Evolutionary conservation across 805 yeast genomes (phyloP).

Genomic region (Saccharomycopsis microspora): DNA sequence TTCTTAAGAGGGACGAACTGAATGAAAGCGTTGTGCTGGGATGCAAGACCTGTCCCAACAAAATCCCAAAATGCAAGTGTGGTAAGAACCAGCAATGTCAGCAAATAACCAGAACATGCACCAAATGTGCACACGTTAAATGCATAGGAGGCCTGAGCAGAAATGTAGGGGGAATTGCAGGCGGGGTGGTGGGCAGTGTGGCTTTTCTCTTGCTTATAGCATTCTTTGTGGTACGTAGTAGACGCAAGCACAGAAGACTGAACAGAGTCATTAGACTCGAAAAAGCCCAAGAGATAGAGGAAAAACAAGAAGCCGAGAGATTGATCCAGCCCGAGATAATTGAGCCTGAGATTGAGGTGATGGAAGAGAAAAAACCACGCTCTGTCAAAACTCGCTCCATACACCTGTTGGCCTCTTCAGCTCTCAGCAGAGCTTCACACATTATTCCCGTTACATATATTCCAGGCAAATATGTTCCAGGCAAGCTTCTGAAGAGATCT

Average conservation of each 20-base stretch:
- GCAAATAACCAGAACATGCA: neutral
- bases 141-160: constrained; percentile 1
- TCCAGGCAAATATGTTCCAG: neutral
- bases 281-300: neutral
- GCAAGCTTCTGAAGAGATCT: neutral
- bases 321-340: no score
- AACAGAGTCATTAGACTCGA: neutral
- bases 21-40: neutral
- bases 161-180: constrained; percentile 11
- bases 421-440: neutral
- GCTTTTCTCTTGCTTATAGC: constrained; percentile 1
- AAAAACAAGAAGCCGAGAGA: neutral
- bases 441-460: neutral
- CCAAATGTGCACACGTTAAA: neutral
- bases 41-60: neutral
- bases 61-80: neutral
- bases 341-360: no score
- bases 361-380: no score
- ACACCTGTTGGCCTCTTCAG: neutral
- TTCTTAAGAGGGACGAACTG: no score
- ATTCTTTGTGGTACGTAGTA: neutral
- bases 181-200: constrained; percentile 10
- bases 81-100: neutral
- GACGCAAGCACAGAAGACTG: neutral
- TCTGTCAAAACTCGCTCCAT: neutral